phyloP scores from a whole-genome alignment of 148 eudicot species.

The Cornus florida region DNA sequence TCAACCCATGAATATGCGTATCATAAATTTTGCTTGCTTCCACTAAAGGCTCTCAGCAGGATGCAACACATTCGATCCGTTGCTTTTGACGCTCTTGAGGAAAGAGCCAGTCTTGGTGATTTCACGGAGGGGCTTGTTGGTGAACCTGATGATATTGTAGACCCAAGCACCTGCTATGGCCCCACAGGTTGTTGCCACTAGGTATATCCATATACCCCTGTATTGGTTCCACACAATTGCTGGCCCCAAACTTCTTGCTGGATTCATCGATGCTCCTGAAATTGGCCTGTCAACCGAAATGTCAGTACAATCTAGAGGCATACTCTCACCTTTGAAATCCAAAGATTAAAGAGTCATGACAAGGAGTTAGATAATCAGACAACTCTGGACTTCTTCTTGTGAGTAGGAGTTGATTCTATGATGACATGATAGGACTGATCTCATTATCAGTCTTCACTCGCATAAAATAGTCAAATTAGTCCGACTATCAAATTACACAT shows the following conservation, averaged over 20 bases:
- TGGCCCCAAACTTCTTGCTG: constrained; percentile 57
- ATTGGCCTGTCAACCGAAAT: neutral
- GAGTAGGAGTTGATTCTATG: no score
- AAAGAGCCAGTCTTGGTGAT: constrained; percentile 44
- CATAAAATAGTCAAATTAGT: no score
- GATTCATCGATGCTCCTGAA: constrained; percentile 65
- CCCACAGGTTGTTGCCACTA: constrained; percentile 40
- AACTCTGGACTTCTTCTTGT: no score
- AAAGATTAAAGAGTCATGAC: no score
- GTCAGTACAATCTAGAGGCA: no score
- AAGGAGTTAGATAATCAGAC: no score
- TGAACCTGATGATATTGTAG: constrained; percentile 42
- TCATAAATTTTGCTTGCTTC: neutral
- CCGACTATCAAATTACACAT: no score
- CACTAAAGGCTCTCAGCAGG: neutral
- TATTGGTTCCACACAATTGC: constrained; percentile 39
- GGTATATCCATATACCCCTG: constrained; percentile 46
- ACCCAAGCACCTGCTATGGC: constrained; percentile 49
- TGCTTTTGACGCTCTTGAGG: constrained; percentile 24
- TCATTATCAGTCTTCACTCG: no score
- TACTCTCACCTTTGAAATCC: no score
- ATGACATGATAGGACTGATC: no score
- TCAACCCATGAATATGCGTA: neutral
- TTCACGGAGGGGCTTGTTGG: constrained; percentile 41
- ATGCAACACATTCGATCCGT: neutral